Percentiles rank a stretch among this genome's conserved stretches.
Conservation (phyloP, 2,329 filamentous ascomycete genomes). For the Mariannaea sp. region DNA sequence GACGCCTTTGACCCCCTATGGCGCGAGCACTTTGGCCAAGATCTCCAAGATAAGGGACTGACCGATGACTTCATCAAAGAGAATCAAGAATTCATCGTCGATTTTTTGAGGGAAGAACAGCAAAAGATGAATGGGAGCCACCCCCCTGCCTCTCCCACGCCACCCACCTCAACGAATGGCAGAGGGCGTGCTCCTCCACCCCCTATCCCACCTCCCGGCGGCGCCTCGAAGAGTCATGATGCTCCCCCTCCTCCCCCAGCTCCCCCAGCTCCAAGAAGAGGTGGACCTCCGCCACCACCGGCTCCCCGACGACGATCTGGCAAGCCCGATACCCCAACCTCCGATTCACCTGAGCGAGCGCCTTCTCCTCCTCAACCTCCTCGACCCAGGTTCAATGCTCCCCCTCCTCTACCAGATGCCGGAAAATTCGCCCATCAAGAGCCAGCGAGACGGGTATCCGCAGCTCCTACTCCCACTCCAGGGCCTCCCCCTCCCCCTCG, state of each 20-base stretch:
- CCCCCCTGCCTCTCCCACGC: slow-evolving; percentile 30
- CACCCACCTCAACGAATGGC: slow-evolving; percentile 41
- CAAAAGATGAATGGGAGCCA: slow-evolving; percentile 40
- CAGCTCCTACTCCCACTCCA: slow-evolving; percentile 36
- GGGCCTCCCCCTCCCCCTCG: slow-evolving; percentile 45
- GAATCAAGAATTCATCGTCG: slow-evolving; percentile 71
- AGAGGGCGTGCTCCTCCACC: slow-evolving; percentile 45
- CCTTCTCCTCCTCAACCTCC: slow-evolving; percentile 65
- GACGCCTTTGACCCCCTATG: slow-evolving; percentile 69
- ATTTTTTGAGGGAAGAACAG: slow-evolving; percentile 65
- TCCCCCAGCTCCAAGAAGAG: slow-evolving; percentile 33
- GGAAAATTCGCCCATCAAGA: slow-evolving; percentile 76
- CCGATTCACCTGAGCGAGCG: slow-evolving; percentile 68
- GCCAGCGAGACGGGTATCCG: slow-evolving; percentile 35
- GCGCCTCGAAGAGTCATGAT: slow-evolving; percentile 2
- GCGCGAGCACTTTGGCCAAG: slow-evolving; percentile 69
- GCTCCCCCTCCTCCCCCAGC: slow-evolving; percentile 39
- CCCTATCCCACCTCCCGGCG: slow-evolving; percentile 39
- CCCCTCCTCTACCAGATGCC: slow-evolving; percentile 86
- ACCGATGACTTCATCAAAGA: slow-evolving; percentile 70
- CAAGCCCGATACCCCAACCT: slow-evolving; percentile 52
- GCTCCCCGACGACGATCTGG: slow-evolving; percentile 65
- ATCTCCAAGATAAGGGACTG: slow-evolving; percentile 65
- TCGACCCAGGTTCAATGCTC: slow-evolving; percentile 76
- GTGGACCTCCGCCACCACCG: slow-evolving; percentile 43